Evolutionary conservation across 1,284 basidiomycete genomes (phyloP).

Genomic region (Melampsora medusae): DNA sequence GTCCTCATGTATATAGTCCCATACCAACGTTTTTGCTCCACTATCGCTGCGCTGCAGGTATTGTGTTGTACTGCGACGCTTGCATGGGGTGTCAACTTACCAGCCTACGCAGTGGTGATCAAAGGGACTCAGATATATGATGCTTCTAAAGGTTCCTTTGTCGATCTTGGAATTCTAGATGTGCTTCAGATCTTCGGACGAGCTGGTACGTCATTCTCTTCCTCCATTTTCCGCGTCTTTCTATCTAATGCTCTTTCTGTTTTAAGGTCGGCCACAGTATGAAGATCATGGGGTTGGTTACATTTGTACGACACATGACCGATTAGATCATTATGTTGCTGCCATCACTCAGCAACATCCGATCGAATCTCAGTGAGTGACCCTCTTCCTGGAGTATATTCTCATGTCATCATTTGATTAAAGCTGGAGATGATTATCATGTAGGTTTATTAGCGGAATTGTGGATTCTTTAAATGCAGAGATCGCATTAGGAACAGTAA

Average conservation of each 20-base stretch:
- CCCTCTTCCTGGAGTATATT: not conserved
- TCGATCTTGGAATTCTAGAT: slow-evolving; percentile 90
- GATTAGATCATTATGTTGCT: slow-evolving; percentile 86
- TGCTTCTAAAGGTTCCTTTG: slow-evolving; percentile 78
- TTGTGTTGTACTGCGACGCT: slow-evolving; percentile 97
- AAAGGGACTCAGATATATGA: slow-evolving; percentile 98
- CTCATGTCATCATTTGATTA: not conserved
- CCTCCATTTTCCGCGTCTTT: not conserved
- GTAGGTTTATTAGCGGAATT: slow-evolving; percentile 72
- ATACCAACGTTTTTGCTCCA: not conserved
- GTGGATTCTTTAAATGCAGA: slow-evolving; percentile 93
- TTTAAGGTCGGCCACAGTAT: slow-evolving; percentile 77
- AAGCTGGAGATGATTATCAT: not conserved
- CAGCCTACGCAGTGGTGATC: slow-evolving; percentile 93
- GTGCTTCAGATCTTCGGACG: slow-evolving; percentile 95
- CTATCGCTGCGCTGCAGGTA: slow-evolving; percentile 62
- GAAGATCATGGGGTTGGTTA: slow-evolving; percentile 95
- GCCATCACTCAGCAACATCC: slow-evolving; percentile 89
- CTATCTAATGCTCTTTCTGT: not conserved
- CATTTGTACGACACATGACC: slow-evolving; percentile 91
- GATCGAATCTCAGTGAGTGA: slow-evolving; percentile 82
- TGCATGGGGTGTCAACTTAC: slow-evolving; percentile 99
- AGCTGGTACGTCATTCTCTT: slow-evolving; percentile 63
- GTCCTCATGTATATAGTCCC: not conserved
- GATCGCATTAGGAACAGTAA: slow-evolving; percentile 89